Base-by-base conservation (phyloP, 805 yeast genomes). In the Brettanomyces sp. region DNA sequence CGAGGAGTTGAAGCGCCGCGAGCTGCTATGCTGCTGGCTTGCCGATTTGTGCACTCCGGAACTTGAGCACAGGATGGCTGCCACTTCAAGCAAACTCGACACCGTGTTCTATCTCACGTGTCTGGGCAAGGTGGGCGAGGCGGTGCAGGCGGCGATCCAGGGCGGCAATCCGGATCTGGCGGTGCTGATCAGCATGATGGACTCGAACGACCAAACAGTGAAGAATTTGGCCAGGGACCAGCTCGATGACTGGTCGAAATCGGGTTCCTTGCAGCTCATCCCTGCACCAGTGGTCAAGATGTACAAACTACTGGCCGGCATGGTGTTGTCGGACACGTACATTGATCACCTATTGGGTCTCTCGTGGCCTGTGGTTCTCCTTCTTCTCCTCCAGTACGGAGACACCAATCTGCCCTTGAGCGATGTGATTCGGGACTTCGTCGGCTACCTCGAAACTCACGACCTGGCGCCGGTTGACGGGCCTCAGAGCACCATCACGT, bases 91-190 rank as follows among this genome's bases (percentile, higher is more conserved):
- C 3, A 49, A 56, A 4, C 64, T 81, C 21, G 82, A 81, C 35
- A 59, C 62, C 22, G 70, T 84, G 0, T 80, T 77, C 56, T 56
- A 73, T 3, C 57, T 66, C 24, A 50, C 83, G 8, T 69, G 79
- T 32, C 67, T 74, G 4, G 80, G 84, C 45, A 76, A 82, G 46
- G 56, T 87, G 28, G 66, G 72, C 7, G 68, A 69, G 25, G 97
- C 98, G 1, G 68, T 81, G 5, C 67, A 69, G 30, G 49, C 67
- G 3, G 90, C 96, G 1, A 62, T 80, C 1, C 65, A 72, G n/a
- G 63, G 83, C 0, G 72, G 73, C 7, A 85, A 85, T 55, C 64
- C 74, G 4, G 95, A 90, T 59, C 62, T 91, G 18, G 79, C 95
- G 0, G 78, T 77, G 0, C 56, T 87, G 25, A 61, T 91, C 11